Conservation (phyloP, 768 basidiomycete genomes). For the Auricularia auricula-judae region DNA sequence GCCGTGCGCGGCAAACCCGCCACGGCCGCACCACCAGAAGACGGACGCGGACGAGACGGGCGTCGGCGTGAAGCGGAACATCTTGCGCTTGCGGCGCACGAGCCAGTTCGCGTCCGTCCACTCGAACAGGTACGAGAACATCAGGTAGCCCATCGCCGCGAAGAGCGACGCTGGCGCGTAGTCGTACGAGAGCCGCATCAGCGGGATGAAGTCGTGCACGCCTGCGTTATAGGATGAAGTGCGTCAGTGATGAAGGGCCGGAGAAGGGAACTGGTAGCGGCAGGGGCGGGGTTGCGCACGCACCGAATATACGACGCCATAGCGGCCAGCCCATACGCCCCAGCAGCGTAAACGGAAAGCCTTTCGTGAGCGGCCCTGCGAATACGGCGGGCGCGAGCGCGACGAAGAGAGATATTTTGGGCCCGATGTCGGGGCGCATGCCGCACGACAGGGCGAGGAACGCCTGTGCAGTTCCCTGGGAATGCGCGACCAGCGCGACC, state of each 20-base stretch:
- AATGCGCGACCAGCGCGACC: constrained; percentile 39
- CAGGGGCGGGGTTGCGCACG: neutral
- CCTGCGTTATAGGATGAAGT: constrained; percentile 9
- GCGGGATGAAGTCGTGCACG: constrained; percentile 37
- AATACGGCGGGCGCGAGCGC: constrained; percentile 40
- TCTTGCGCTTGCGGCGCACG: constrained; percentile 32
- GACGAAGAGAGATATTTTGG: constrained; percentile 31
- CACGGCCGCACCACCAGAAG: constrained; percentile 31
- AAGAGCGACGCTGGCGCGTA: constrained; percentile 30
- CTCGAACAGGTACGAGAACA: constrained; percentile 36
- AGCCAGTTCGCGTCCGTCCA: constrained; percentile 43
- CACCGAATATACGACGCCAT: constrained; percentile 33
- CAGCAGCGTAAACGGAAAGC: constrained; percentile 34
- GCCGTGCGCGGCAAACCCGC: constrained; percentile 30
- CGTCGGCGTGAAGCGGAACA: constrained; percentile 39
- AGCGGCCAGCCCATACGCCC: constrained; percentile 32
- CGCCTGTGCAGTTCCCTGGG: constrained; percentile 37
- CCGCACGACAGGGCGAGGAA: constrained; percentile 36
- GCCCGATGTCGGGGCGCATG: constrained; percentile 34
- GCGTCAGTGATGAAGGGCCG: neutral
- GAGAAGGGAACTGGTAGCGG: neutral
- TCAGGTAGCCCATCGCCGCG: constrained; percentile 29
- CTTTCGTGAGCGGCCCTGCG: constrained; percentile 34
- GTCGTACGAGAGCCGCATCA: constrained; percentile 36
- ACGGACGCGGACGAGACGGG: constrained; percentile 24